A percentile compares a stretch with the other conserved stretches of the same genome.
Evolutionary conservation across 805 yeast genomes (phyloP).

Genomic region (Pichia phayaonensis): DNA sequence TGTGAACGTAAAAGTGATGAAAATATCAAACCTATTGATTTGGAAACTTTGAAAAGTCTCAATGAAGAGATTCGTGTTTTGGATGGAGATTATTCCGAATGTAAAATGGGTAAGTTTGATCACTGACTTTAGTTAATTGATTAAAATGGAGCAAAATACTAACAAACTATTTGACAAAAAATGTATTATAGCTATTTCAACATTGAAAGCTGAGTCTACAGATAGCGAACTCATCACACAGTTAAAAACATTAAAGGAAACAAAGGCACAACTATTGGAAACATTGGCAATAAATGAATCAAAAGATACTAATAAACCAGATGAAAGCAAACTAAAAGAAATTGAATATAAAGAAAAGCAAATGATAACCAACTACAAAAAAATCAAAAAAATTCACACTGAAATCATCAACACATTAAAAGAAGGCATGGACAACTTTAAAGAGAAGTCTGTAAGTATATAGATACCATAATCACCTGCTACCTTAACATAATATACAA

Average conservation of each 20-base stretch:
- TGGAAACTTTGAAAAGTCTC: slow-evolving; percentile 5
- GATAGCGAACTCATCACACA: background rate
- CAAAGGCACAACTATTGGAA: background rate
- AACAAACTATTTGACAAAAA: background rate
- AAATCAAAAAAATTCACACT: background rate
- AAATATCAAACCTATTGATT: background rate
- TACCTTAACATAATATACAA: too few relatives aligned
- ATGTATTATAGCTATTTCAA: background rate
- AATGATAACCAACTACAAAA: background rate
- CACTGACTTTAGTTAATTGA: background rate
- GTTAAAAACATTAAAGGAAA: background rate
- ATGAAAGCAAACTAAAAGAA: background rate
- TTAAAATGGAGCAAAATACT: background rate
- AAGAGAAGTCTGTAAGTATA: background rate
- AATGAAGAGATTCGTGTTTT: background rate
- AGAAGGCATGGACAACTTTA: background rate
- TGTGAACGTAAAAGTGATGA: slow-evolving; percentile 10
- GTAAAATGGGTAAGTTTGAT: background rate
- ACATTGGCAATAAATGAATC: background rate
- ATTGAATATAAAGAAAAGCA: background rate
- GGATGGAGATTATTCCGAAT: background rate
- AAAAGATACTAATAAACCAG: background rate
- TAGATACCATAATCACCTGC: background rate
- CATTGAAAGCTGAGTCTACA: background rate
- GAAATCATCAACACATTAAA: background rate